Evolutionary conservation across 2,329 filamentous ascomycete species (phyloP), one percentile per base, ranked within the genome.

Genomic region (Epichloe glyceriae): DNA sequence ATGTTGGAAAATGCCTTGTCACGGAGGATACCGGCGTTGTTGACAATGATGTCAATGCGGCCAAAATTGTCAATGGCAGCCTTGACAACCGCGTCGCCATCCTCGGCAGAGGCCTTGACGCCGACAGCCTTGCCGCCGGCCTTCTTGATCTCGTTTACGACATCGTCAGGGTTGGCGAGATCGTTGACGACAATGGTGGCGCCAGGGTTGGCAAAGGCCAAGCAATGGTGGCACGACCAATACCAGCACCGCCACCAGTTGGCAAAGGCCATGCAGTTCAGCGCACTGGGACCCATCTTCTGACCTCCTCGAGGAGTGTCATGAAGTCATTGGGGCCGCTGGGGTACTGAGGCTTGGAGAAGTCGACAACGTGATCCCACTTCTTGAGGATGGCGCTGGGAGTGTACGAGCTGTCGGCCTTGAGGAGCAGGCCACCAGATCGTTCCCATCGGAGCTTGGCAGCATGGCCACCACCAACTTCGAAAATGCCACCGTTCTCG

Each of bases 1-100:
- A 98, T 96, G 76, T 97, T 97, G 69, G 78, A 78, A 69, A 98
- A 98, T 40, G 93, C 90, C 81, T 96, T 97, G 76, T 98, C 93
- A 46, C 93, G 84, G 50, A 98, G 82, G 60, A 98, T 98, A 63
- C 93, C 93, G 49, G 93, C 93, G 64, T 98, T 98, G 82, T 98
- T 98, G 74, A 98, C 79, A 56, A 98, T 70, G 56, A 98, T 90
- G 65, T 98, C 93, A 61, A 98, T 79, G 61, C 93, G 87, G 61
- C 93, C 93, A 66, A 86, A 97, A 40, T 85, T 83, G 64, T 97
- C 91, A 62, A 98, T 94, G 51, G 91, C 91, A 52, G 80, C 83
- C 78, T 96, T 94, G 61, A 98, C 83, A 45, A 97, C 88, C 39
- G 78, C 78, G 50, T 96, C 90, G 45, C 93, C 93, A 54, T 98